A percentile compares a stretch with the other conserved stretches of the same genome.
These are phyloP conservation scores for Xylariomycetidae sp. DNA, from an alignment of 2,329 filamentous ascomycete genomes.

Conservation along the genomic window DNA sequence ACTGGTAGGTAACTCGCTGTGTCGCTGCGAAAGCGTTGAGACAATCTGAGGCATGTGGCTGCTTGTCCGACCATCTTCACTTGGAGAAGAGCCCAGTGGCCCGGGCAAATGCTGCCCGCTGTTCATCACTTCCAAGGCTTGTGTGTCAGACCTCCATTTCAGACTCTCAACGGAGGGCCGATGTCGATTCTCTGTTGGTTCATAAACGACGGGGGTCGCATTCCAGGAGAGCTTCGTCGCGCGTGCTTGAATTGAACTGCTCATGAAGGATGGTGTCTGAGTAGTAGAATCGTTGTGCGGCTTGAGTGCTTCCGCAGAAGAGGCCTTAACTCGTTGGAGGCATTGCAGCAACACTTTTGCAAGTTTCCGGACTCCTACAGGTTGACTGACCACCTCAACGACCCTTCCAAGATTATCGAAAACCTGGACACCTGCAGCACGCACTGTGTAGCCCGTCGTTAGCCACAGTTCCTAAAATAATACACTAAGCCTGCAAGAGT, in stretches of 20 bases:
- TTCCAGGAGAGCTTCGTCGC: slow-evolving; percentile 5
- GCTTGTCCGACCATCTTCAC: slow-evolving; percentile 5
- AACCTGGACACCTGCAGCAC: slow-evolving; percentile 13
- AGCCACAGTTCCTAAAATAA: too few relatives aligned
- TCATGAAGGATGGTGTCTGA: background rate
- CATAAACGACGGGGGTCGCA: slow-evolving; percentile 8
- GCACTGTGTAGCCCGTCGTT: too few relatives aligned
- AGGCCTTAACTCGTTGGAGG: slow-evolving; percentile 10
- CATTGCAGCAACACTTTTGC: slow-evolving; percentile 15
- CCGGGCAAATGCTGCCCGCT: too few relatives aligned
- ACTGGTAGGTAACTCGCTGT: too few relatives aligned
- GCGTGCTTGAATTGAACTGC: background rate
- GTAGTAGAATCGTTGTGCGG: background rate
- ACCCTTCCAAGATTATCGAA: slow-evolving; percentile 13
- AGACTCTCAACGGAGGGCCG: slow-evolving; percentile 12
- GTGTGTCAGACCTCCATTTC: slow-evolving; percentile 18
- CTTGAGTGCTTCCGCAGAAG: background rate
- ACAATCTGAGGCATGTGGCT: too few relatives aligned
- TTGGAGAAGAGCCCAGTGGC: too few relatives aligned
- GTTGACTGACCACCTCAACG: slow-evolving; percentile 18
- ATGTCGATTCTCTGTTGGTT: slow-evolving; percentile 4
- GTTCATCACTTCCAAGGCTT: too few relatives aligned
- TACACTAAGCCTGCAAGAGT: too few relatives aligned
- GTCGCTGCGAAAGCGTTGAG: too few relatives aligned
- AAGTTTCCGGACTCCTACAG: slow-evolving; percentile 16